Percentiles rank a stretch among this genome's conserved stretches.
phyloP scores from a whole-genome alignment of 768 basidiomycete species.

The Mycena olivaceomarginata region DNA sequence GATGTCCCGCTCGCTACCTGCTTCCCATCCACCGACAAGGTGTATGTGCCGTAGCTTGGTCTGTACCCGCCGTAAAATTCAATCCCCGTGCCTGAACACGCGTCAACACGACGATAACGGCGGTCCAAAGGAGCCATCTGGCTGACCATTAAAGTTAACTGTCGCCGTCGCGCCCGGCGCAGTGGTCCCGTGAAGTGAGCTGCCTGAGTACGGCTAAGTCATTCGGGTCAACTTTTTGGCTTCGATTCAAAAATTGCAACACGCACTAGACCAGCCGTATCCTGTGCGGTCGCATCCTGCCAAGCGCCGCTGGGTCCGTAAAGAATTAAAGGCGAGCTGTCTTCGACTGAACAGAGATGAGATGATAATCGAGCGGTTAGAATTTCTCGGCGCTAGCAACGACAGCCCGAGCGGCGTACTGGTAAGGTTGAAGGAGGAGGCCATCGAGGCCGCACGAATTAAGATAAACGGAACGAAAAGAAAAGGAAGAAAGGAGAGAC shows the following conservation, averaged over 20 bases:
- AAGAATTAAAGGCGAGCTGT: conserved; percentile 72
- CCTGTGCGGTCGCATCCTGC: conserved; percentile 64
- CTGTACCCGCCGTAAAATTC: conserved; percentile 69
- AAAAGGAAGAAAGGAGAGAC: conserved; percentile 40
- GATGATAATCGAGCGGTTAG: conserved; percentile 9
- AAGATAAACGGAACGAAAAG: conserved; percentile 44
- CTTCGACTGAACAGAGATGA: conserved; percentile 65
- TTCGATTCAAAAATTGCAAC: background rate
- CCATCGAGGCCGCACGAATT: conserved; percentile 65
- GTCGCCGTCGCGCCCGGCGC: conserved; percentile 68
- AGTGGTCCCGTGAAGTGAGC: conserved; percentile 66
- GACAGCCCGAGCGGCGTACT: conserved; percentile 50
- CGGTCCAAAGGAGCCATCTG: background rate
- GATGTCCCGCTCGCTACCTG: conserved; percentile 59
- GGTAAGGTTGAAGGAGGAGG: conserved; percentile 62
- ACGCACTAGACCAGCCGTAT: conserved; percentile 62
- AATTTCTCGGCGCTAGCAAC: background rate
- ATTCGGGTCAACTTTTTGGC: background rate
- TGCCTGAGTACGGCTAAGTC: conserved; percentile 64
- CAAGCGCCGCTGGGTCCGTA: conserved; percentile 72
- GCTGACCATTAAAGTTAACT: conserved; percentile 69
- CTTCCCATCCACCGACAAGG: conserved; percentile 66
- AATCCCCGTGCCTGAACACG: conserved; percentile 67
- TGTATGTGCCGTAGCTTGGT: conserved; percentile 68
- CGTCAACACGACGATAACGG: conserved; percentile 7